These are phyloP conservation scores for Diaporthe citrichinensis DNA, from an alignment of 2,329 filamentous ascomycete species.

Conservation along the genomic window DNA sequence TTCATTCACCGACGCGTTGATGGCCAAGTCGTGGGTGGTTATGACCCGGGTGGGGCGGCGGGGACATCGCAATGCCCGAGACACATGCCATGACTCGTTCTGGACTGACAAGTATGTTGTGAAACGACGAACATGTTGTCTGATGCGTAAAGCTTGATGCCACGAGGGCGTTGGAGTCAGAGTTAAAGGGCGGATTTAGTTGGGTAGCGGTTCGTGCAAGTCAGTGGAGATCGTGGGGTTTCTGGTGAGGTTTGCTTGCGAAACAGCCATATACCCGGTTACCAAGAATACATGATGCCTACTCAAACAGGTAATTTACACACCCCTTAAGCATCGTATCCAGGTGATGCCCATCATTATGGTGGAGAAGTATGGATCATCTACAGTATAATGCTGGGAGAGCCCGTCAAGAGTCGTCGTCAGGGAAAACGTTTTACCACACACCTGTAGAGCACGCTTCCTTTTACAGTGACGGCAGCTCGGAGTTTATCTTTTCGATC, in stretches of 20 bases:
- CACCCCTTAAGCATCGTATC: background rate
- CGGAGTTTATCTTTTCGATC: background rate
- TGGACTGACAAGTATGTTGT: background rate
- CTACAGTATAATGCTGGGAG: background rate
- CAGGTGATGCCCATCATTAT: background rate
- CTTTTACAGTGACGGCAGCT: too few relatives aligned
- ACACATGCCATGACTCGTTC: slow-evolving; percentile 13
- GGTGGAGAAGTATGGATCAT: background rate
- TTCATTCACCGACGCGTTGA: background rate
- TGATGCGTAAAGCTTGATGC: background rate
- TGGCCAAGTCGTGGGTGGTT: background rate
- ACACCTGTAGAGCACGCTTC: background rate
- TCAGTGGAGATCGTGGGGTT: too few relatives aligned
- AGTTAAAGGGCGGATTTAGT: too few relatives aligned
- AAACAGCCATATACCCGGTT: background rate
- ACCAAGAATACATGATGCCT: too few relatives aligned
- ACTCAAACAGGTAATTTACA: background rate
- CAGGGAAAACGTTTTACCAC: background rate
- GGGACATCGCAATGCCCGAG: slow-evolving; percentile 3
- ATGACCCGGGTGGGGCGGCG: background rate
- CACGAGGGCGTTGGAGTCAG: background rate
- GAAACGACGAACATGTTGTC: background rate
- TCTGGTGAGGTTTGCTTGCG: background rate
- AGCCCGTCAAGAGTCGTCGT: background rate
- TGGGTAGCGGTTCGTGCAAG: background rate